Conservation (phyloP, 345 rosid genomes). For the Eucalyptus cladocalyx region DNA sequence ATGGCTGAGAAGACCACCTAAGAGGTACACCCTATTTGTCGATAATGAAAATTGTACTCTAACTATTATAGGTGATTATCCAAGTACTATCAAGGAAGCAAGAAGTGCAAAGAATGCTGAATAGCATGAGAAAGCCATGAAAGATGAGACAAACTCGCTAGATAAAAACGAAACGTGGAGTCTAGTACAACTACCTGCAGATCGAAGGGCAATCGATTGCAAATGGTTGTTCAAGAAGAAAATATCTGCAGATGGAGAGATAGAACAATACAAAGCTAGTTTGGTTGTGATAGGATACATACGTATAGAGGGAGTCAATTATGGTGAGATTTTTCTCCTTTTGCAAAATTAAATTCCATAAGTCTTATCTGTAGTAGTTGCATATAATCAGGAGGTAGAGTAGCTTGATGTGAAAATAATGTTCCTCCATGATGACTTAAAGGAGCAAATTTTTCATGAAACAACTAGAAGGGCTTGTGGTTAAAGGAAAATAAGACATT, state of each 20-base stretch:
- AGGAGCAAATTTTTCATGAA: neutral
- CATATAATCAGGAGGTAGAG: neutral
- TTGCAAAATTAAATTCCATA: neutral
- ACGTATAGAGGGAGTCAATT: neutral
- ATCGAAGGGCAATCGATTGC: neutral
- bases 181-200: accelerated
- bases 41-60: neutral
- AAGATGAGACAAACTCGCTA: neutral
- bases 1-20: neutral
- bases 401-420: neutral
- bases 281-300: neutral
- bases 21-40: neutral
- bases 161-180: neutral
- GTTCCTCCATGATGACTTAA: neutral
- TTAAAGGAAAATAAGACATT: neutral
- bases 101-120: neutral
- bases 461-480: neutral
- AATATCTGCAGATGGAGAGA: neutral
- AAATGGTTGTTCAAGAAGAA: neutral
- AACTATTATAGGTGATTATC: neutral
- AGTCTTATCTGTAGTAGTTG: neutral
- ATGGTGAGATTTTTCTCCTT: neutral
- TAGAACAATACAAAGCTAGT: neutral
- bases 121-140: neutral
- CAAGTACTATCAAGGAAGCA: neutral